Base-by-base conservation (phyloP, 2,329 filamentous ascomycete genomes). In the Cercospora citrullina region DNA sequence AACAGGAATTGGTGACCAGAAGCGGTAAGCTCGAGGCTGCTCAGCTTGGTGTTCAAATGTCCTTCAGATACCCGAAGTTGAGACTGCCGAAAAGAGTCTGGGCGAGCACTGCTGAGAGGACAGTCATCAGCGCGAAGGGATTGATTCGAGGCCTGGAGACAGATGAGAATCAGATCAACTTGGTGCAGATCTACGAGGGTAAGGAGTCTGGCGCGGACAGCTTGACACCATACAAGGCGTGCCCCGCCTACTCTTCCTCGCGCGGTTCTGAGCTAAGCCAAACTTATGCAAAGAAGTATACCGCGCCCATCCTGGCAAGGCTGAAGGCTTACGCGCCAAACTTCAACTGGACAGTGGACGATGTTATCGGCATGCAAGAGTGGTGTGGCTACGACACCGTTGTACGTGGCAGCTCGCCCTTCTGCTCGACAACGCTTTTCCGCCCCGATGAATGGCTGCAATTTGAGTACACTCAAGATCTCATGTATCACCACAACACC, bases 381-480 rank as follows among this genome's bases (percentile, higher is more conserved):
- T 81, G 91, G n/a, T 92, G 89, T 72, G 89, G 88, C 4, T 91
- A 90, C 68, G 89, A 92, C 73, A 87, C 85, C 3, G 89, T 91
- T 73, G 90, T 91, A 70, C 87, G 83, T 0, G 89, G 89, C 1
- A 79, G 79, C 1, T 90, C 87, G 4, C 86, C 88, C 0, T 91
- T 87, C 81, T 91, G 89, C 75, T 83, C 86, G 63, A 80, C 87
- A 0, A 80, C 81, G 61, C 81, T 89, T 16, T 88, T 90, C 72
- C 88, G 84, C 3, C 81, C 89, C 36, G 80, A 86, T 2, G 89
- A 91, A 76, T 82, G 90, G 64, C 80, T 84, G 31, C 79, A 85
- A 71, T 91, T 91, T 71, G 88, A 91, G 73, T 91, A 91, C 75
- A 82, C 84, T 1, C 88, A 91, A 71, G 89, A 91, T 73, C 78